Percentiles rank a stretch among this genome's conserved stretches.
phyloP scores from a whole-genome alignment of 352 stramenopile genomes.

The Pythium coloratum region DNA sequence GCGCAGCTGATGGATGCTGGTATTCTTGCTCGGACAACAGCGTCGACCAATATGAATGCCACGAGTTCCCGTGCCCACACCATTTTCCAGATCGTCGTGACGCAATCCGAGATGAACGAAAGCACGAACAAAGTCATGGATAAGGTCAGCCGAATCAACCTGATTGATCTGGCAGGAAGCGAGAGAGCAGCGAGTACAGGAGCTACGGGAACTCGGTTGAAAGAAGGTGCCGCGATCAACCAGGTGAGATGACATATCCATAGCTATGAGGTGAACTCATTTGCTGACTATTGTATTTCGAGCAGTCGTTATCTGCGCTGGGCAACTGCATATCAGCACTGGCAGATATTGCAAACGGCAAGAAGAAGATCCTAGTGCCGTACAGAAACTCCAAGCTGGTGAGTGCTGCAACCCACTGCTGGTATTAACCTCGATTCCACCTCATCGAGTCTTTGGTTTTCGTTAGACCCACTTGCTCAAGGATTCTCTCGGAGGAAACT shows the following conservation, averaged over 20 bases:
- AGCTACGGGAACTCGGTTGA: conserved; percentile 83
- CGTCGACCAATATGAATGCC: conserved; percentile 87
- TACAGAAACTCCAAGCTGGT: conserved; percentile 94
- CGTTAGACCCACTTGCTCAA: conserved; percentile 80
- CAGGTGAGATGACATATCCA: conserved; percentile 39
- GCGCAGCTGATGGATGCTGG: conserved; percentile 81
- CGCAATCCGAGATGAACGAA: conserved; percentile 71
- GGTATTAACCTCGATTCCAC: not conserved
- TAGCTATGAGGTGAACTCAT: not conserved
- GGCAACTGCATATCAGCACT: conserved; percentile 93
- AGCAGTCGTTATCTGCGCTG: conserved; percentile 82
- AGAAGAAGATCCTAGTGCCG: conserved; percentile 85
- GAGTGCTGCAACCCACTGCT: conserved; percentile 3
- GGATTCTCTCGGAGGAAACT: conserved; percentile 85
- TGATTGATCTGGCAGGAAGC: conserved; percentile 92
- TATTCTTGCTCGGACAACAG: conserved; percentile 79
- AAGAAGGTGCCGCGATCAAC: conserved; percentile 95
- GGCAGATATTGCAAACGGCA: conserved; percentile 82
- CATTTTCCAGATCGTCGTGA: conserved; percentile 86
- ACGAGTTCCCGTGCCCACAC: conserved; percentile 83
- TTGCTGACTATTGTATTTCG: not conserved
- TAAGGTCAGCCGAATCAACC: conserved; percentile 85
- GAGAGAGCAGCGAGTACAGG: conserved; percentile 89
- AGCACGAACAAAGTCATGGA: conserved; percentile 76
- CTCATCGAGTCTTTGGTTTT: not conserved